Evolutionary conservation across 176 grass and related monocot genomes (phyloP), one percentile per base, ranked within the genome.

Genomic region (sorghum (Sorghum bicolor)): DNA sequence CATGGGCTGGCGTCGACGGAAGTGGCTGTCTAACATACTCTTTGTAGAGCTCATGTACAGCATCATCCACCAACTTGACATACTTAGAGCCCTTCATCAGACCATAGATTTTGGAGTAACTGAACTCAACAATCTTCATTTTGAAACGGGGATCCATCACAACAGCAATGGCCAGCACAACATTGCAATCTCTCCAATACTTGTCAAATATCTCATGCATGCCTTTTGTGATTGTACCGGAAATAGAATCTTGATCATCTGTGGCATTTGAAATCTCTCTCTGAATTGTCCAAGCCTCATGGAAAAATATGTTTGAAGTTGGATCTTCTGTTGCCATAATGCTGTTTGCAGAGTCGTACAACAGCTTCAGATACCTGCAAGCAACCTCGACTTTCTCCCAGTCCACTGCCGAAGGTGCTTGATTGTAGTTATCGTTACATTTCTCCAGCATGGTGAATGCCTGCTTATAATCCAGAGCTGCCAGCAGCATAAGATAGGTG

Each of bases 121-220:
- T 68, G 24, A 83, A 86, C 87, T 92, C 86, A 52, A 89, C 79
- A 72, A 89, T 69, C 67, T 81, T 92, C 86, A 92, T 84, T 52
- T 89, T 81, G 83, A 80, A 87, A 13, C 87, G 67, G 17, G 87
- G 90, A 74, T 92, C 87, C 90, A 92, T 92, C 14, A 72, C 75
- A 38, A 89, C 90, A 44, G 90, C 90, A 58, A 92, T 67, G 39
- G 87, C 83, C 47, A 92, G 38, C 40, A 89, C 40, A n/a, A 92
- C 38, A 62, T 77, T 89, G 73, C 90, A 92, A 63, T 92, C 86
- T 73, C 75, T 89, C 90, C 90, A 89, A n/a, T 86, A 89, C 47
- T 84, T 86, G 34, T 84, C 87, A 65, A 89, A 89, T 38, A 62
- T 92, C 37, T 89, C 75, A 22, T 84, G 62, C 62, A 84, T 81